phyloP scores from a whole-genome alignment of 169 alveolate species.

The Eimeria falciformis region DNA sequence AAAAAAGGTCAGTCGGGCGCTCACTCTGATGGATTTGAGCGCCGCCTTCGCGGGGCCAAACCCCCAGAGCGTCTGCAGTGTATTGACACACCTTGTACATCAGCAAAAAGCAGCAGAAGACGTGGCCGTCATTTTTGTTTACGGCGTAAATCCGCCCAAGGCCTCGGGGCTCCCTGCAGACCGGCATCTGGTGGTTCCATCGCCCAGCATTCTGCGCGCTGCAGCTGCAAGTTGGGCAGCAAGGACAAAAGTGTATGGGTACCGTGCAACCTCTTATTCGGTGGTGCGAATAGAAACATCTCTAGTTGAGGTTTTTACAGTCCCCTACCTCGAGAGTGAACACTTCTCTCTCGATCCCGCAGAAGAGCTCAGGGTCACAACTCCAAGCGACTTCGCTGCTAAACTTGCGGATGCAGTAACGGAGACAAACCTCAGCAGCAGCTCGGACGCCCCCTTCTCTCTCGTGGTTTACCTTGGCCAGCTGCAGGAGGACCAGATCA shows the following conservation, averaged over 20 bases:
- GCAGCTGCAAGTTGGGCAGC: neutral
- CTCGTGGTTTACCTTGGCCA: neutral
- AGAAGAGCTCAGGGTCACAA: neutral
- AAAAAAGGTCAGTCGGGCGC: neutral
- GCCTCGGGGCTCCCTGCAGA: neutral
- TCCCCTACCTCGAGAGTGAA: neutral
- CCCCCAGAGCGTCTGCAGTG: constrained; percentile 7
- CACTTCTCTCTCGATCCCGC: neutral
- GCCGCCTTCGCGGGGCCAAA: neutral
- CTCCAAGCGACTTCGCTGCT: neutral
- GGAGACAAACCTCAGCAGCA: neutral
- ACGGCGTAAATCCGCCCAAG: neutral
- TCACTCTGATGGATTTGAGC: neutral
- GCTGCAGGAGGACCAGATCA: neutral
- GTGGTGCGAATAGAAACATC: constrained; percentile 1
- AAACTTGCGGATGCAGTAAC: neutral
- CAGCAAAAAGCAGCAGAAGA: neutral
- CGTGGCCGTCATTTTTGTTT: neutral
- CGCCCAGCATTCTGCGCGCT: neutral
- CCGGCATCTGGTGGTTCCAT: neutral
- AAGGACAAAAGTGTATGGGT: neutral
- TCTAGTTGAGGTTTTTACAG: neutral
- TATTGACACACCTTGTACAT: neutral
- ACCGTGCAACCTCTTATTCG: neutral
- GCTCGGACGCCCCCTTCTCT: neutral